Evolutionary conservation across 352 stramenopile species (phyloP), one percentile per base, ranked within the genome.

Genomic region (Phytophthora pini): DNA sequence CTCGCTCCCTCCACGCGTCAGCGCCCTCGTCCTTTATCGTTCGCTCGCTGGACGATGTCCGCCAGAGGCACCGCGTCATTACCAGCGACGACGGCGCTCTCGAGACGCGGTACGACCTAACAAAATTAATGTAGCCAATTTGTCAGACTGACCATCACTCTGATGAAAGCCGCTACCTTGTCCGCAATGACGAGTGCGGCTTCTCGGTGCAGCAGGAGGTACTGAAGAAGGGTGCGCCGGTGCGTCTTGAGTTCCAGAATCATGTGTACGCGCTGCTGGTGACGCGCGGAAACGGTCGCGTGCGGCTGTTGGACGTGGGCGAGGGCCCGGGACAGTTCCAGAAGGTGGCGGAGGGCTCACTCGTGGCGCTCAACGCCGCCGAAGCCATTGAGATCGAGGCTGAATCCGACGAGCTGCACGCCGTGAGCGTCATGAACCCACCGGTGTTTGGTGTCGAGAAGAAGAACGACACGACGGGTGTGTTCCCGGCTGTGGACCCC

Each of bases 401-500:
- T 22, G 58, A 86, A 49, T 72, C 77, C 20, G 84, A 90, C 47
- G 83, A 90, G 51, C 72, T 94, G 40, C 80, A 90, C 46, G 72
- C 79, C 29, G 82, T 94, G 65, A 93, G 85, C 63, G 82, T 94
- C 59, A 88, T 94, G 81, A 94, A 94, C 65, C 85, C 85, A 45
- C 85, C 85, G 46, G 62, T 94, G 36, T 85, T 82, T 24, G 83
- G 81, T 17, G 36, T 66, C 1, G 85, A 94, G 57, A 54, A 81
- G 56, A 82, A 62, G 27, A 68, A 82, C 34, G 36, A 67, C 27
- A 40, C 51, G 26, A 88, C 72, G 31, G 83, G 81, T 20, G 79
- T 94, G 41, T 94, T 94, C 67, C 83, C 85, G 1, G 80, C 82
- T 12, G 77, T 89, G 40, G 81, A 94, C 64, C 31, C 72, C 41